phyloP scores from a whole-genome alignment of 441 rosid species.

The Adansonia rubrostipa region DNA sequence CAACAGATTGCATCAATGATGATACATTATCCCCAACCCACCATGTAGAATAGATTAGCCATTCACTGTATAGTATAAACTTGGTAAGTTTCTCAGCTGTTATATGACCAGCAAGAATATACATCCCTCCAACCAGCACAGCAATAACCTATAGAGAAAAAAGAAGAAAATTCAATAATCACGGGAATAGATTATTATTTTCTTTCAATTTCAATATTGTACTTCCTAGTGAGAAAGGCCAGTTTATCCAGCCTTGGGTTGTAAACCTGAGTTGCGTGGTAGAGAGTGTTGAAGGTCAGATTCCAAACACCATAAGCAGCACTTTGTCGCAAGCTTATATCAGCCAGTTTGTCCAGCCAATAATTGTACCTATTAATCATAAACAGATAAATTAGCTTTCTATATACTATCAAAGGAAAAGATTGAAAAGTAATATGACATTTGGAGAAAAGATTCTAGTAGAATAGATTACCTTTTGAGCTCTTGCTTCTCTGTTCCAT shows the following conservation, averaged over 20 bases:
- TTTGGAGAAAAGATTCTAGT: conserved; percentile 17
- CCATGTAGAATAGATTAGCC: conserved; percentile 97
- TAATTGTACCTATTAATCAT: conserved; percentile 64
- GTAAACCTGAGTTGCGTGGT: conserved; percentile 89
- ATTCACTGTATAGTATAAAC: conserved; percentile 90
- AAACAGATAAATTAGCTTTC: conserved; percentile 23
- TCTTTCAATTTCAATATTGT: background rate
- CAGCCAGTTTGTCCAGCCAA: conserved; percentile 84
- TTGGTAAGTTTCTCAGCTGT: conserved; percentile 95
- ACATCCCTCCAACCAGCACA: conserved; percentile 87
- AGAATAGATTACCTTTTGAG: conserved; percentile 55
- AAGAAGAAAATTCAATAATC: conserved; percentile 25
- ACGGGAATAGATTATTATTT: conserved; percentile 14
- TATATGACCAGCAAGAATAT: conserved; percentile 79
- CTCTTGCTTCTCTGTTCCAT: conserved; percentile 90
- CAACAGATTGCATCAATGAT: conserved; percentile 91
- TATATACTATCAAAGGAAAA: conserved; percentile 17
- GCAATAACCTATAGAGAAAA: conserved; percentile 69
- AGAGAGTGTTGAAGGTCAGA: conserved; percentile 82
- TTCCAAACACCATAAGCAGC: conserved; percentile 97
- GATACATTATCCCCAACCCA: conserved; percentile 95
- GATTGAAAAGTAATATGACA: conserved; percentile 8
- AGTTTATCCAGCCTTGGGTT: background rate
- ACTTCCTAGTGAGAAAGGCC: background rate
- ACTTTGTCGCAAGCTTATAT: conserved; percentile 88